Base-by-base conservation (phyloP, 805 yeast species). In the Hanseniaspora osmophila region DNA sequence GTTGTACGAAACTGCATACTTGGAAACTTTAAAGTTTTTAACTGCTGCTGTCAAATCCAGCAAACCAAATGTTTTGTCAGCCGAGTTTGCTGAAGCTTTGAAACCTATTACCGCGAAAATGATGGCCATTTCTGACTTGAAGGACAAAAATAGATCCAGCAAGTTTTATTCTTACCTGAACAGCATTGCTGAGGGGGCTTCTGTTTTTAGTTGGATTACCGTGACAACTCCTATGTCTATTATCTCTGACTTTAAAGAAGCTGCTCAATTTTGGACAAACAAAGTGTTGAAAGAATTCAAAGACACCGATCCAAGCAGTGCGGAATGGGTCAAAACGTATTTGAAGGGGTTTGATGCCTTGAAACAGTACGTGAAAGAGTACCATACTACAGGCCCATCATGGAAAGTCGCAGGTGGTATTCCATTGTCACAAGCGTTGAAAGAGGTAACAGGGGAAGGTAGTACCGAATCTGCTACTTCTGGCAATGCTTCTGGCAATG, bases 201-300 rank as follows among this genome's bases (percentile, higher is more conserved):
- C 95, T 10, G 85, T 84, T 6, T 69, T 88, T 45, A 94, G 95
- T 19, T 92, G 99, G 99, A 74, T 90, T 50, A 77, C 84, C 16
- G 74, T 75, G 6, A 75, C 71, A 3, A 77, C 85, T 4, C 95
- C 96, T 1, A 75, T 82, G 13, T 75, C 85, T 0, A 74, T 71
- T 51, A 73, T 92, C 47, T 75, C 82, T 3, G 96, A 88, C 52
- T 84, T 79, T 65, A 84, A 81, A 59, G 98, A 92, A 58, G 77
- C 94, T 17, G 84, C 95, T 33, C 90, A 82, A 61, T 92, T 92
- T 65, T 92, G 96, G 87, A 75, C 94, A 10, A 88, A 92, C 65
- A 76, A 95, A 54, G 80, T 90, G 39, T 65, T 88, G 60, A 88
- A 88, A 64, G 95, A 86, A 49, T 78, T 66, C 66, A 86, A 75